Conservation (phyloP, 2,329 filamentous ascomycete genomes). For the Pleoardoris graminearum region DNA sequence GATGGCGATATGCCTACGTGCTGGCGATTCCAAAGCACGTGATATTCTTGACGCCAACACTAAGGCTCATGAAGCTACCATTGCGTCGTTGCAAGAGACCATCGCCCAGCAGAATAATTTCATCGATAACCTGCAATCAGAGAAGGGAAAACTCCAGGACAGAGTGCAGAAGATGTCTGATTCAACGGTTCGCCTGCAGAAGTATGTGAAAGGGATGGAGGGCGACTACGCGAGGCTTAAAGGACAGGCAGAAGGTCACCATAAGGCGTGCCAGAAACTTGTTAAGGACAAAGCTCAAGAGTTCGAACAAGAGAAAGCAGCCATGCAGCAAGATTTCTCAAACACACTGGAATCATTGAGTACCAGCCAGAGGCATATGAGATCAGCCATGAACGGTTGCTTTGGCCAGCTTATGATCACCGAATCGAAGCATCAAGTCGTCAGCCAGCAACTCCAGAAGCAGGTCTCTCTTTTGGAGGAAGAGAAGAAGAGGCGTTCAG, state of each 20-base stretch:
- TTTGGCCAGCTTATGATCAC: conserved; percentile 16
- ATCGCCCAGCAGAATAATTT: conserved; percentile 12
- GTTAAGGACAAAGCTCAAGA: conserved; percentile 24
- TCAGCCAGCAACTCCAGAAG: conserved; percentile 18
- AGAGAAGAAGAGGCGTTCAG: conserved; percentile 24
- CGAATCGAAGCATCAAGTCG: conserved; percentile 14
- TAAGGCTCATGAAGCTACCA: conserved; percentile 14
- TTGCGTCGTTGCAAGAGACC: conserved; percentile 10
- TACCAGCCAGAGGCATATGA: conserved; percentile 20
- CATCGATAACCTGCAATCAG: conserved; percentile 16
- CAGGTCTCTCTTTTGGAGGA: conserved; percentile 19
- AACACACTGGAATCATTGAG: conserved; percentile 13
- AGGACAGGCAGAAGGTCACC: conserved; percentile 9
- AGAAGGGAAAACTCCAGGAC: conserved; percentile 6
- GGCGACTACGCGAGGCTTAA: conserved; percentile 32
- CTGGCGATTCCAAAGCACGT: conserved; percentile 4
- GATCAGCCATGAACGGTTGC: conserved; percentile 20
- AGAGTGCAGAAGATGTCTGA: conserved; percentile 15
- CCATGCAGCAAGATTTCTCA: conserved; percentile 19
- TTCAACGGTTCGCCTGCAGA: conserved; percentile 26
- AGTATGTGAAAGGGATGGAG: conserved; percentile 31
- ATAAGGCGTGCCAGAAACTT: conserved; percentile 17
- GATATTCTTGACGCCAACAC: neutral
- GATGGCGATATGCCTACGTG: neutral
- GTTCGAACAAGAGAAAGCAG: conserved; percentile 24